A percentile compares a stretch with the other conserved stretches of the same genome.
Conservation (phyloP, 1,284 basidiomycete species). For the Gomphus sp. region DNA sequence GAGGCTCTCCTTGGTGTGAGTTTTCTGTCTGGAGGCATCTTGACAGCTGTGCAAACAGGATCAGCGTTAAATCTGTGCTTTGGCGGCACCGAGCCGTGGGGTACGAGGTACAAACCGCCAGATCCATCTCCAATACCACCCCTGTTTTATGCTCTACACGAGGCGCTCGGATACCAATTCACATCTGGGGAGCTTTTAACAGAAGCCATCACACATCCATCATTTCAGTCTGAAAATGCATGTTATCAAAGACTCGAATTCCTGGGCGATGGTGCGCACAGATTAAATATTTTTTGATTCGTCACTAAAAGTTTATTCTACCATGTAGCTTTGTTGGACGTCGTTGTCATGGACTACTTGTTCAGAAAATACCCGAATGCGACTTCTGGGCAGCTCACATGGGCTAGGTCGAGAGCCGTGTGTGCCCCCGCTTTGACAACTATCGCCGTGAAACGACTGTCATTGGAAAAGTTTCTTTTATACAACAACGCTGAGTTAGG, state of each 20-base stretch:
- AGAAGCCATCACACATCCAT: conserved; percentile 77
- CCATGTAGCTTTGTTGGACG: conserved; percentile 58
- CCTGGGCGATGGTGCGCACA: conserved; percentile 66
- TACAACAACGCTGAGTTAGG: conserved; percentile 63
- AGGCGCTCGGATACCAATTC: conserved; percentile 62
- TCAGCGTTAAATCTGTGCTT: conserved; percentile 57
- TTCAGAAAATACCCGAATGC: conserved; percentile 59
- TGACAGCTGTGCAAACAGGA: conserved; percentile 57
- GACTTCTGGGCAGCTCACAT: conserved; percentile 66
- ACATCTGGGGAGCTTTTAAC: conserved; percentile 49
- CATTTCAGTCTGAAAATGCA: conserved; percentile 47
- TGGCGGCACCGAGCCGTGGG: conserved; percentile 59
- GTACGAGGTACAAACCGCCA: conserved; percentile 34
- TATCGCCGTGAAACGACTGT: conserved; percentile 54
- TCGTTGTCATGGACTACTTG: conserved; percentile 65
- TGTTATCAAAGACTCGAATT: conserved; percentile 83
- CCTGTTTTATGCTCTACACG: conserved; percentile 50
- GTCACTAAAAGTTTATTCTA: neutral
- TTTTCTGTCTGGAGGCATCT: conserved; percentile 60
- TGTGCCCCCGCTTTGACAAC: conserved; percentile 65
- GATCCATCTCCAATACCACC: conserved; percentile 28
- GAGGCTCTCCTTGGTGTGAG: conserved; percentile 73
- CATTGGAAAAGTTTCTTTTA: conserved; percentile 62
- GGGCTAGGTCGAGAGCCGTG: conserved; percentile 62
- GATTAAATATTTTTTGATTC: neutral